Evolutionary conservation across 352 stramenopile species (phyloP).

Genomic region (Phytophthora agathidicida): DNA sequence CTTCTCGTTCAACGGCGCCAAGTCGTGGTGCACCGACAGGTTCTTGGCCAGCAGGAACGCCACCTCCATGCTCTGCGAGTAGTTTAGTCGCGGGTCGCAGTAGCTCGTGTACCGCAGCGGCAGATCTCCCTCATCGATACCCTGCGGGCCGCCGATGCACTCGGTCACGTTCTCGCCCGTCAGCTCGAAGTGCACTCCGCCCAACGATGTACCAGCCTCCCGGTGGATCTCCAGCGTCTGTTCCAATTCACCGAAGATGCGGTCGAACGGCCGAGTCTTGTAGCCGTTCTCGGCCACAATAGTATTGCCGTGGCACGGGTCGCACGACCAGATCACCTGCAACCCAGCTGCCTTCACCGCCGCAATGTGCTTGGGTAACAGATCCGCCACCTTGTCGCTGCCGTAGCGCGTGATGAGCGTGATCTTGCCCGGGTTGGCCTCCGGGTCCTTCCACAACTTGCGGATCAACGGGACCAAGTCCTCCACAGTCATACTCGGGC

Average conservation of each 20-base stretch:
- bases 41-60: constrained; percentile 97
- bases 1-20: constrained; percentile 71
- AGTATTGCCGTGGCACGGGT: constrained; percentile 98
- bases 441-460: constrained; percentile 94
- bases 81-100: constrained; percentile 98
- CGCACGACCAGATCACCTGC: constrained; percentile 97
- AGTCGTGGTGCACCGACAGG: constrained; percentile 69
- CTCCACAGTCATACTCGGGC: constrained; percentile 94
- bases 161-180: constrained; percentile 99
- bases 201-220: constrained; percentile 92
- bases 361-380: constrained; percentile 96
- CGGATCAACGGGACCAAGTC: constrained; percentile 96
- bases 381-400: constrained; percentile 91
- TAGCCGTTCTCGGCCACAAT: constrained; percentile 95
- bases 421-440: constrained; percentile 94
- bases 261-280: constrained; percentile 98
- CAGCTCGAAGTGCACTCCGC: constrained; percentile 97
- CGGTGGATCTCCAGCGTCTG: constrained; percentile 98
- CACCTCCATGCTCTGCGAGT: constrained; percentile 98
- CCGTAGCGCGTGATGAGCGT: constrained; percentile 99
- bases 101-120: constrained; percentile 95
- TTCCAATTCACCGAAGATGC: constrained; percentile 96
- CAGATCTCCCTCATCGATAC: constrained; percentile 94
- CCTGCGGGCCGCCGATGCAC: constrained; percentile 96
- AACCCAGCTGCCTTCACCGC: constrained; percentile 95